phyloP scores from a whole-genome alignment of 257 asterid genomes.

The Phtheirospermum japonicum region DNA sequence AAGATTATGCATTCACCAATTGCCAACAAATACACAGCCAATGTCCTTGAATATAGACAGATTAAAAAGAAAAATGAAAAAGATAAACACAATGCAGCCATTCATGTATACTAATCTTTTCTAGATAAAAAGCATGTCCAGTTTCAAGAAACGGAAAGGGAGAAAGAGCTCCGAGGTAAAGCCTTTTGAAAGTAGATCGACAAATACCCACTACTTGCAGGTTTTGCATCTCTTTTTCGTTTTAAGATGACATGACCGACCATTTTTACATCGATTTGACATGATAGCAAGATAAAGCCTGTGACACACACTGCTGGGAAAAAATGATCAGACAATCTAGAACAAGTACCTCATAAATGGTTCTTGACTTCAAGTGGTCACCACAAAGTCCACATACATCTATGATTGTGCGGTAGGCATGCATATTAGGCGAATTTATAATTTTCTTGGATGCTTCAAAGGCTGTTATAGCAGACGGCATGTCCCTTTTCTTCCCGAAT shows the following conservation, averaged over 20 bases:
- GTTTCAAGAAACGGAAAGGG: not conserved
- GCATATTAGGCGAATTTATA: conserved; percentile 61
- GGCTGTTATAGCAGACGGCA: conserved; percentile 64
- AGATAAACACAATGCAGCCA: not conserved
- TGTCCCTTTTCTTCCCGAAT: conserved; percentile 82
- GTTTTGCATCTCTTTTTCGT: conserved; percentile 3
- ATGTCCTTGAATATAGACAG: not conserved
- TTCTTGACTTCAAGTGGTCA: conserved; percentile 71
- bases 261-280: conserved; percentile 12
- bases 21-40: not conserved
- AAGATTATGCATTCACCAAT: not conserved
- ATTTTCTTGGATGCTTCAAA: conserved; percentile 65
- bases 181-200: not conserved
- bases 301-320: conserved; percentile 1
- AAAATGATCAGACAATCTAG: conserved; percentile 16
- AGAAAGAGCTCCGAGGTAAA: not conserved
- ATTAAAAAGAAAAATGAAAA: too few species aligned
- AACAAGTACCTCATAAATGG: conserved; percentile 70
- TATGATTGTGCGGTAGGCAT: conserved; percentile 72
- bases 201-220: not conserved
- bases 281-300: conserved; percentile 7
- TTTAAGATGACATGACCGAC: conserved; percentile 14
- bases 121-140: not conserved
- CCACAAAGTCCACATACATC: conserved; percentile 98
- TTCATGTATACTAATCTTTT: not conserved